A percentile compares a stretch with the other conserved stretches of the same genome.
phyloP scores from a whole-genome alignment of 2,329 filamentous ascomycete genomes.

The Hawksworthiomyces lignivorus region DNA sequence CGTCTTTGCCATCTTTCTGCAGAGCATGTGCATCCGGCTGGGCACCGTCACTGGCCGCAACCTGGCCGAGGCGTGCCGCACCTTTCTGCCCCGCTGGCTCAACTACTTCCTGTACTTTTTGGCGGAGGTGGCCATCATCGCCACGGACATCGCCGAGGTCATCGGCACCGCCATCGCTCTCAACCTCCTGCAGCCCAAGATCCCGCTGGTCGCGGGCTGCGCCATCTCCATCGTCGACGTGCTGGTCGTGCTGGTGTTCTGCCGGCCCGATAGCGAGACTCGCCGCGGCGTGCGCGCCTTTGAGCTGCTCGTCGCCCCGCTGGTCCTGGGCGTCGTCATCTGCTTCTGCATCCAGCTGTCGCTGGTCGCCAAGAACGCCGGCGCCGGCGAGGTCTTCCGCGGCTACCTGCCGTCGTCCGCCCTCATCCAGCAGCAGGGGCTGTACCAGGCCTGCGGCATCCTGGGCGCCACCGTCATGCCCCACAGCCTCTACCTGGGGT shows the following conservation, averaged over 20 bases:
- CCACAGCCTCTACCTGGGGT: constrained; percentile 60
- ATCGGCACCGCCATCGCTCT: constrained; percentile 65
- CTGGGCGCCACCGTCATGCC: constrained; percentile 71
- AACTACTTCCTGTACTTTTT: constrained; percentile 54
- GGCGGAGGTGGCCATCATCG: constrained; percentile 59
- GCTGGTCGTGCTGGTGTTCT: constrained; percentile 60
- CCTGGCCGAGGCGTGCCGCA: constrained; percentile 57
- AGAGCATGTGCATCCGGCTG: constrained; percentile 60
- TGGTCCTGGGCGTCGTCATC: constrained; percentile 61
- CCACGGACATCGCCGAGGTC: constrained; percentile 65
- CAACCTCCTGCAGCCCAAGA: constrained; percentile 54
- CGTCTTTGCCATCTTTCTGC: constrained; percentile 62
- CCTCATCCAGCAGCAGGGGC: constrained; percentile 49
- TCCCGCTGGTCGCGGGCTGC: constrained; percentile 61
- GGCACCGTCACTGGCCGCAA: constrained; percentile 62
- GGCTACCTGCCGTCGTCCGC: constrained; percentile 57
- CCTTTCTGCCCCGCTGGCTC: constrained; percentile 58
- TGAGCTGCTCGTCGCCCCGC: constrained; percentile 53
- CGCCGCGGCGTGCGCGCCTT: constrained; percentile 56
- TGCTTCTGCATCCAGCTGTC: constrained; percentile 66
- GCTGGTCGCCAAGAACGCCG: constrained; percentile 45
- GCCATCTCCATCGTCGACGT: constrained; percentile 62
- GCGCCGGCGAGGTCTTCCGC: constrained; percentile 50
- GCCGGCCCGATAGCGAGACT: constrained; percentile 39
- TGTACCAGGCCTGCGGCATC: constrained; percentile 67